Conservation (phyloP, 108 stramenopile genomes). For the Cyclotella sp. region DNA sequence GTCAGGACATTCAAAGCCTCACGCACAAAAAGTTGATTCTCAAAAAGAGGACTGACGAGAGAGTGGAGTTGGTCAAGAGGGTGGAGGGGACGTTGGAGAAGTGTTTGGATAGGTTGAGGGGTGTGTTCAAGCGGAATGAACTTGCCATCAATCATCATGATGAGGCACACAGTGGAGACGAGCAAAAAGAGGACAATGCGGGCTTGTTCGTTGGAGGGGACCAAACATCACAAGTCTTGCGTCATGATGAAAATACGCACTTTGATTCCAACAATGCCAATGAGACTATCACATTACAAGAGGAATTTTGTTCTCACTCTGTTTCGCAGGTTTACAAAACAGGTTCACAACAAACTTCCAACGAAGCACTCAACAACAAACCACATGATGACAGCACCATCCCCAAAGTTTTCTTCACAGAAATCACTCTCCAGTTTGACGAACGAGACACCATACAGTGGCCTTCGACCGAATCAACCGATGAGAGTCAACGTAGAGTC, state of each 20-base stretch:
- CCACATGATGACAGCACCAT: background rate
- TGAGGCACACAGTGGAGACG: background rate
- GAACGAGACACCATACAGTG: background rate
- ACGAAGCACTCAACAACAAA: background rate
- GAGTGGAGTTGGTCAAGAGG: slow-evolving; percentile 26
- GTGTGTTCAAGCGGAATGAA: slow-evolving; percentile 1
- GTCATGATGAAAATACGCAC: too few species aligned
- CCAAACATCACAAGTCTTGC: too few species aligned
- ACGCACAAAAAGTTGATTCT: slow-evolving; percentile 17
- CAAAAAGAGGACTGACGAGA: slow-evolving; percentile 36
- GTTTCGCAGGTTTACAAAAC: too few species aligned
- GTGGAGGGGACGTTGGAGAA: slow-evolving; percentile 39
- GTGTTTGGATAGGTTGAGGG: slow-evolving; percentile 32
- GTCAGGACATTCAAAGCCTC: slow-evolving; percentile 19
- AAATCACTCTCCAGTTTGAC: too few species aligned
- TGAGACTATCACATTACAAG: too few species aligned
- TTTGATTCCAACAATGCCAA: too few species aligned
- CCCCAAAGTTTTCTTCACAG: too few species aligned
- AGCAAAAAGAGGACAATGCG: background rate
- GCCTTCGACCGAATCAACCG: slow-evolving; percentile 1
- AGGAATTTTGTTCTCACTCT: too few species aligned
- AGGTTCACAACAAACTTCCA: background rate
- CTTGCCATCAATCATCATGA: background rate
- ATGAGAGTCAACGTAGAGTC: slow-evolving; percentile 11
- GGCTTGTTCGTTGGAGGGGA: background rate